These are phyloP conservation scores for Myriangium duriaei DNA, from an alignment of 2,329 filamentous ascomycete genomes.

Conservation along the genomic window DNA sequence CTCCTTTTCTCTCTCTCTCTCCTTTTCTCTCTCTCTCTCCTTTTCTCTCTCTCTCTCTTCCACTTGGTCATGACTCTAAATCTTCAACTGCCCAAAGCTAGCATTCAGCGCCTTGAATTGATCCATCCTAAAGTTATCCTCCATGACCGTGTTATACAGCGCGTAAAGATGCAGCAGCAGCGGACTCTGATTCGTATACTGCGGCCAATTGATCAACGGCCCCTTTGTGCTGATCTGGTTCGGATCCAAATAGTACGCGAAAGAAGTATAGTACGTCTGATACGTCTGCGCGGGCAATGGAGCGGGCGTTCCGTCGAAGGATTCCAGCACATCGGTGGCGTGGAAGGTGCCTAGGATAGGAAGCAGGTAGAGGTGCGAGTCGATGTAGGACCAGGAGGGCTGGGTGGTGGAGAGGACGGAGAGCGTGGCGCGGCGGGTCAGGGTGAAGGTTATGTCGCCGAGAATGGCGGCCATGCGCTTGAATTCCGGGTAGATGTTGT, in stretches of 20 bases:
- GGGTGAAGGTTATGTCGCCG: constrained; percentile 63
- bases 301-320: constrained; percentile 49
- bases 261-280: constrained; percentile 59
- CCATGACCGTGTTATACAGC: constrained; percentile 25
- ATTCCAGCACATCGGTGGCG: constrained; percentile 53
- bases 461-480: constrained; percentile 65
- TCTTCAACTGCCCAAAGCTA: constrained; percentile 15
- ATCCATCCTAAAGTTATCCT: constrained; percentile 38
- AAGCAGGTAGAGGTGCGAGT: constrained; percentile 58
- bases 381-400: constrained; percentile 61
- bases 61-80: constrained; percentile 4
- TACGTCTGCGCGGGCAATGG: constrained; percentile 30
- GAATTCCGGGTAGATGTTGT: constrained; percentile 64
- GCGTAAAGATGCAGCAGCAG: constrained; percentile 40
- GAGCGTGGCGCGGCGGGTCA: constrained; percentile 56
- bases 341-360: constrained; percentile 68
- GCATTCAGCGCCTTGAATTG: constrained; percentile 30
- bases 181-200: constrained; percentile 21
- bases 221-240: constrained; percentile 7
- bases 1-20: too few relatives aligned
- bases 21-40: not conserved
- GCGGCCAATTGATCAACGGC: constrained; percentile 3
- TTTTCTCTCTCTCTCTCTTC: not conserved
- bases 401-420: constrained; percentile 35
- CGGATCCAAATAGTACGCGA: constrained; percentile 52